Base-by-base conservation (phyloP, 192 early-diverging fungal genomes). In the Chytriomyces sp. region DNA sequence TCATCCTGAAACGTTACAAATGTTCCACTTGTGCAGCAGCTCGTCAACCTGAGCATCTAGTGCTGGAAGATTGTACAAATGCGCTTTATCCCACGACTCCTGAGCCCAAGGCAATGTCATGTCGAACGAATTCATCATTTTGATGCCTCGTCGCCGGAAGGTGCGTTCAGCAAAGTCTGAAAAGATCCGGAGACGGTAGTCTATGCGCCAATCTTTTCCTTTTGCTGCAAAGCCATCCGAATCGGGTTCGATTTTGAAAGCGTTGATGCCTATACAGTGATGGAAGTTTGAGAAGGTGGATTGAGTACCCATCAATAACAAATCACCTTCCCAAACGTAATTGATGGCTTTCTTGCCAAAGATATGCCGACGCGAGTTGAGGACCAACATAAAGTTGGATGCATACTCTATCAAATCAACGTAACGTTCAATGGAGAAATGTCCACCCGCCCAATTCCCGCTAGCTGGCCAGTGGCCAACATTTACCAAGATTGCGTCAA, bases 401-500 rank as follows among this genome's bases (percentile, higher is more conserved):
- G 44, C 44, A n/a, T 53, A 55, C 55, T 55, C 52, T 6, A 68
- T 2, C 0, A 68, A 28, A 55, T 53, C 49, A n/a, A 26, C 34
- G 34, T 68, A 68, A 55, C 54, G 44, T 28, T 53, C 34, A 7
- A 55, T 10, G 52, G 30, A 25, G 52, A 68, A 68, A 25, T 68
- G 65, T 2, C 65, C 65, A 3, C 65, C 65, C 12, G n/a, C 10
- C 28, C 44, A 7, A 55, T 25, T 17, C 10, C 52, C 65, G 52
- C 65, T 68, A 10, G 65, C 44, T n/a, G 65, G 52, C 65, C 65
- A 68, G 5, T 68, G 65, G 12, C 52, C 65, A 8, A 56, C 44
- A 14, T n/a, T 56, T 1, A 68, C 14, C 6, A 68, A 31, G 26
- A 68, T 25, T 2, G 65, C 26, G 55, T 68, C 53, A 34, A 31